Percentiles rank a stretch among this genome's conserved stretches.
These are phyloP conservation scores for Millerago galiae DNA, from an alignment of 805 yeast species.

Conservation along the genomic window DNA sequence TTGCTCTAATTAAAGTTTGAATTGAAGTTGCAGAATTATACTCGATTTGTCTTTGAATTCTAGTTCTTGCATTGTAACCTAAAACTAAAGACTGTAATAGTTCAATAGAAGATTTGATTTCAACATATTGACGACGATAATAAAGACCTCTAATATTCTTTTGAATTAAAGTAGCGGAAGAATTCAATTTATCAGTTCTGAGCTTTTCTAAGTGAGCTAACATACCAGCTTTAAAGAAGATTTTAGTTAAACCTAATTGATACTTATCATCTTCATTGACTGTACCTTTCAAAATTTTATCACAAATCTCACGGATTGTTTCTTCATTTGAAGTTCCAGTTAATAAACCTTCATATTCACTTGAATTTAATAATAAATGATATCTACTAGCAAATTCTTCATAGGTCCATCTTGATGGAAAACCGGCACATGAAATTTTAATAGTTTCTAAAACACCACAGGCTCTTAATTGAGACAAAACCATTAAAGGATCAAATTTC, in stretches of 20 bases:
- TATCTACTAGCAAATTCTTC: constrained; percentile 89
- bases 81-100: constrained; percentile 55
- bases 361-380: constrained; percentile 72
- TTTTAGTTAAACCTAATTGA: constrained; percentile 89
- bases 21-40: constrained; percentile 57
- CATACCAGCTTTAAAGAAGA: constrained; percentile 95
- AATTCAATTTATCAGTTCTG: constrained; percentile 70
- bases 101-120: constrained; percentile 46
- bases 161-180: constrained; percentile 80
- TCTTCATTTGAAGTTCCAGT: constrained; percentile 44
- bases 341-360: constrained; percentile 57
- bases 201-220: constrained; percentile 83
- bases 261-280: constrained; percentile 64
- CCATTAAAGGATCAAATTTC: constrained; percentile 95
- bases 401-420: constrained; percentile 94
- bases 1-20: constrained; percentile 63
- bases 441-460: constrained; percentile 98
- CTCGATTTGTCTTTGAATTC: constrained; percentile 50
- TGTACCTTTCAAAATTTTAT: constrained; percentile 56
- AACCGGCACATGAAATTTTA: constrained; percentile 94
- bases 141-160: constrained; percentile 65
- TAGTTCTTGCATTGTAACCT: constrained; percentile 54
- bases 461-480: constrained; percentile 88
- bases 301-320: constrained; percentile 58
- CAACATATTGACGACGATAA: constrained; percentile 56